Percentiles rank a stretch among this genome's conserved stretches.
Evolutionary conservation across 805 yeast genomes (phyloP).

Genomic region (Nakazawaea molendinolei): DNA sequence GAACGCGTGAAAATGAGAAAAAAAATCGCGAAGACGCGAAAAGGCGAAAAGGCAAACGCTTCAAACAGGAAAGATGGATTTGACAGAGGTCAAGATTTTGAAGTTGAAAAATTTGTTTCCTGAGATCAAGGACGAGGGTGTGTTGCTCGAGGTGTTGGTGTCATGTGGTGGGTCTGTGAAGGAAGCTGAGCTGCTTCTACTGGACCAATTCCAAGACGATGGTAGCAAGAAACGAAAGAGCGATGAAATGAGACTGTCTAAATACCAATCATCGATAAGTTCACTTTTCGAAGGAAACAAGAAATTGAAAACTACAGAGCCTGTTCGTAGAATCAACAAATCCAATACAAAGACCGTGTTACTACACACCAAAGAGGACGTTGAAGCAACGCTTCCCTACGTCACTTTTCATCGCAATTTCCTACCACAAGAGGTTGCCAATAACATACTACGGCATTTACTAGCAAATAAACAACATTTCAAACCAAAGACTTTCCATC

Average conservation of each 20-base stretch:
- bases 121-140: slow-evolving; percentile 28
- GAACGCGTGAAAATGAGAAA: neutral
- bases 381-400: slow-evolving; percentile 43
- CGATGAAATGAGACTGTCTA: slow-evolving; percentile 6
- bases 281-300: slow-evolving; percentile 12
- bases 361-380: slow-evolving; percentile 45
- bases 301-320: neutral
- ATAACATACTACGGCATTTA: slow-evolving; percentile 34
- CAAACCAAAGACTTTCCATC: slow-evolving; percentile 40
- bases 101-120: slow-evolving; percentile 35
- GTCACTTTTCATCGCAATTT: slow-evolving; percentile 43
- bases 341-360: slow-evolving; percentile 16
- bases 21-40: neutral
- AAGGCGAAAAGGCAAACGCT: neutral
- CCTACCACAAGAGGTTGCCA: slow-evolving; percentile 44
- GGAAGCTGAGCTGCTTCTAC: slow-evolving; percentile 32
- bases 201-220: slow-evolving; percentile 24
- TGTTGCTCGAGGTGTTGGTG: slow-evolving; percentile 41
- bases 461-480: slow-evolving; percentile 34
- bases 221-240: slow-evolving; percentile 7
- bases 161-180: slow-evolving; percentile 48
- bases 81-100: slow-evolving; percentile 32
- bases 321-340: slow-evolving; percentile 4
- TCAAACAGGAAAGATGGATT: neutral
- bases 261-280: slow-evolving; percentile 15